Base-by-base conservation (phyloP, 768 basidiomycete genomes). In the Pleurotus pulmonarius region DNA sequence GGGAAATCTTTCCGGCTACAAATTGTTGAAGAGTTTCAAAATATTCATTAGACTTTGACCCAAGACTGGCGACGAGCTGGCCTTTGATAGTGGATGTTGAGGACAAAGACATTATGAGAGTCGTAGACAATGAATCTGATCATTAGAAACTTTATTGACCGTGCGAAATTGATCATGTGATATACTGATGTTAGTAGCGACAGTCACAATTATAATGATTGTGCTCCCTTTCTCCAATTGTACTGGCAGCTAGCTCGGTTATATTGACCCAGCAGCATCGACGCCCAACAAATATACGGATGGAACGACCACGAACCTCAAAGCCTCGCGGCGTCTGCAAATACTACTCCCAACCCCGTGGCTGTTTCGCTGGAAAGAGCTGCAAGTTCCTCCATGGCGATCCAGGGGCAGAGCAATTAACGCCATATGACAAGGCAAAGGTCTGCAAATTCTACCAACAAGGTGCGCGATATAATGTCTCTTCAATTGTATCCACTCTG, bases 301-400 rank as follows among this genome's bases (percentile, higher is more conserved):
- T 44, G 39, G 55, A 62, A 47, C 81, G 88, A 43, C 89, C 87
- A 38, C 69, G 71, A 56, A 90, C 88, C 45, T 86, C 86, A 38
- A 90, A 84, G 65, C 68, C 88, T 9, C 79, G 90, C 46, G 90
- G 90, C 0, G 64, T 84, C 45, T 92, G 90, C 73, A 75, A 73
- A 49, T 92, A 87, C 65, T 89, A 88, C 64, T 69, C 73, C 12
- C 76, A 79, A 16, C 67, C 76, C 0, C 73, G 87, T 48, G 90
- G 91, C 6, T 93, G 90, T 70, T 88, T 83, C 59, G 78, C 83
- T 5, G 86, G 83, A 37, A 69, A 82, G 51, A 68, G 69, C 5
- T 93, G 90, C 83, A 91, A 88, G 74, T 93, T 92, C 68, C 74
- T 88, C 9, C 90, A 93, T 58, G 82, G 80, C 46, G 72, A 76